Evolutionary conservation across 2,329 filamentous ascomycete genomes (phyloP).

Genomic region (Calonectria fujianensis): DNA sequence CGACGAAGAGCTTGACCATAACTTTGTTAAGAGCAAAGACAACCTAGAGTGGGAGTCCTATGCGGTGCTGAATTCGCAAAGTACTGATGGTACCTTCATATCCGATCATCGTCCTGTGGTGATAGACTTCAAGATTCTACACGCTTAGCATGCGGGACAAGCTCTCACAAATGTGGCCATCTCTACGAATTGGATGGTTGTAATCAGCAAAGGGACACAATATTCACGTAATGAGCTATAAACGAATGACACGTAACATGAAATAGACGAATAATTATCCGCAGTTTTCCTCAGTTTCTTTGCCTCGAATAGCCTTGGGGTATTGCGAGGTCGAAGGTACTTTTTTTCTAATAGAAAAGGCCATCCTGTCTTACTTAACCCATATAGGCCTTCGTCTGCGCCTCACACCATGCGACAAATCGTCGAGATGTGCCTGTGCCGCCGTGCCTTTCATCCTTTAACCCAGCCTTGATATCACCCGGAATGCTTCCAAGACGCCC

Average conservation of each 20-base stretch:
- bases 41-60: slow-evolving; percentile 52
- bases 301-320: neutral
- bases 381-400: slow-evolving; percentile 30
- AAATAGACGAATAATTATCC: neutral
- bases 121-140: slow-evolving; percentile 51
- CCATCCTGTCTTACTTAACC: neutral
- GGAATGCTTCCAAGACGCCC: slow-evolving; percentile 45
- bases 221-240: neutral
- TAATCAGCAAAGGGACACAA: neutral
- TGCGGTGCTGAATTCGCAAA: slow-evolving; percentile 53
- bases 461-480: slow-evolving; percentile 36
- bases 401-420: slow-evolving; percentile 46
- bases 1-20: slow-evolving; percentile 55
- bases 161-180: too few relatives aligned
- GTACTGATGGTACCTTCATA: slow-evolving; percentile 56
- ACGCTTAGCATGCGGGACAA: neutral
- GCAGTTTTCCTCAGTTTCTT: too few relatives aligned
- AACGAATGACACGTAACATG: neutral
- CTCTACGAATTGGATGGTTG: neutral
- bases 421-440: slow-evolving; percentile 33
- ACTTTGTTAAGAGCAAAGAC: slow-evolving; percentile 56
- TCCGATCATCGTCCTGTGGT: slow-evolving; percentile 59
- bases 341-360: neutral
- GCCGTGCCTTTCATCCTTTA: slow-evolving; percentile 39
- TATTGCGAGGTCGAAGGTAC: neutral